Evolutionary conservation across 306 rosid species (phyloP).

Genomic region (Trifolium dubium): DNA sequence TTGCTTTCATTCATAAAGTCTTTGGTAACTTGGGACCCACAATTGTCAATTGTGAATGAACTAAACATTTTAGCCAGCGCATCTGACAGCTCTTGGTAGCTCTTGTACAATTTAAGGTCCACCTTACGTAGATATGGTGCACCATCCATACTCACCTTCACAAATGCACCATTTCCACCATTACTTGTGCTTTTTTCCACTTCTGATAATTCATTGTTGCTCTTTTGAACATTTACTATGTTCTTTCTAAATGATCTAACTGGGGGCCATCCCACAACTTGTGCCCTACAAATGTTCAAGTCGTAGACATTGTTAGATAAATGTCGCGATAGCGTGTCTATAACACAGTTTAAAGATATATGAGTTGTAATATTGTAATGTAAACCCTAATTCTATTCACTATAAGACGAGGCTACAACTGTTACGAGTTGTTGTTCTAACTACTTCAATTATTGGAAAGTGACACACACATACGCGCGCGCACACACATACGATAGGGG

Average conservation of each 20-base stretch:
- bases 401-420: no score
- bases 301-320: no score
- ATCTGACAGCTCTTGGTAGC: constrained; percentile 76
- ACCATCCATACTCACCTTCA: constrained; percentile 93
- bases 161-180: constrained; percentile 51
- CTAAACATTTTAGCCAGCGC: constrained; percentile 82
- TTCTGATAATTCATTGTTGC: constrained; percentile 22
- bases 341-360: no score
- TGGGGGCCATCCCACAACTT: constrained; percentile 97
- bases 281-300: constrained; percentile 56
- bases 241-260: constrained; percentile 81
- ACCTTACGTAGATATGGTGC: constrained; percentile 91
- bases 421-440: no score
- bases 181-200: not conserved
- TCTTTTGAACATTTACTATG: constrained; percentile 58
- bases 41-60: constrained; percentile 72
- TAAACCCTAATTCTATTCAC: no score
- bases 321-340: no score
- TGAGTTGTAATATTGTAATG: no score
- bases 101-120: constrained; percentile 74
- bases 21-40: constrained; percentile 72
- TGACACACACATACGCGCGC: not conserved
- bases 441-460: constrained; percentile 13
- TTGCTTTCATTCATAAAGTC: constrained; percentile 87
- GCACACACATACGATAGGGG: not conserved